Percentiles rank a stretch among this genome's conserved stretches.
phyloP scores from a whole-genome alignment of 2,329 filamentous ascomycete species.

The Trichoderma sp. region DNA sequence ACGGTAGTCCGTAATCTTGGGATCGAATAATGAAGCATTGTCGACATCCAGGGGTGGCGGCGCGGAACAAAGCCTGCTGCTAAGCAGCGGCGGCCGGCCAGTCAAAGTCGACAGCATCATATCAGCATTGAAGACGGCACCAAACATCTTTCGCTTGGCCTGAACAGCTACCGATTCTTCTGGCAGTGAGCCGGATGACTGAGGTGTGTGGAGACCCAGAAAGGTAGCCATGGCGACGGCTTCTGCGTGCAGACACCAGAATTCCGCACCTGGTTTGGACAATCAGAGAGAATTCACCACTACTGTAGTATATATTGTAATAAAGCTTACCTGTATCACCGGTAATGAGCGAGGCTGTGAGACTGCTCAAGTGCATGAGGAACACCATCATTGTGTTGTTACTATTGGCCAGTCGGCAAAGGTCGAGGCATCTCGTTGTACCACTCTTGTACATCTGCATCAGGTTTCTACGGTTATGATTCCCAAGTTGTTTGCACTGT shows the following conservation, averaged over 20 bases:
- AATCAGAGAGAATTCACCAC: background rate
- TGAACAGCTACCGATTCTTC: conserved; percentile 20
- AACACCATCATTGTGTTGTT: conserved; percentile 21
- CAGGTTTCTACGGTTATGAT: conserved; percentile 11
- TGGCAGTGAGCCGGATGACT: background rate
- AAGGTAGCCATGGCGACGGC: conserved; percentile 21
- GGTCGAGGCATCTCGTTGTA: background rate
- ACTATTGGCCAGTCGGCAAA: conserved; percentile 1
- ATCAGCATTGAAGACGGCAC: conserved; percentile 19
- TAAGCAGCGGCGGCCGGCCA: conserved; percentile 21
- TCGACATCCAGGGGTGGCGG: conserved; percentile 21
- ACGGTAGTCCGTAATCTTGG: background rate
- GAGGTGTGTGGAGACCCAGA: conserved; percentile 23
- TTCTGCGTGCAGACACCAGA: conserved; percentile 21
- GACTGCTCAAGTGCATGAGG: conserved; percentile 4
- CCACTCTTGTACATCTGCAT: background rate
- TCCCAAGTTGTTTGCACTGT: conserved; percentile 7
- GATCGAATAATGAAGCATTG: conserved; percentile 11
- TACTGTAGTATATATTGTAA: background rate
- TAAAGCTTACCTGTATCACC: conserved; percentile 17
- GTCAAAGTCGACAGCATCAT: conserved; percentile 21
- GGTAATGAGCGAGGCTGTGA: conserved; percentile 2
- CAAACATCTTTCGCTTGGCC: conserved; percentile 19
- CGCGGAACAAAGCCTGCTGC: conserved; percentile 15
- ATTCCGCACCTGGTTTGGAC: conserved; percentile 10